Evolutionary conservation across 805 yeast species (phyloP), one percentile per base, ranked within the genome.

Genomic region (Wickerhamomyces silvicola): DNA sequence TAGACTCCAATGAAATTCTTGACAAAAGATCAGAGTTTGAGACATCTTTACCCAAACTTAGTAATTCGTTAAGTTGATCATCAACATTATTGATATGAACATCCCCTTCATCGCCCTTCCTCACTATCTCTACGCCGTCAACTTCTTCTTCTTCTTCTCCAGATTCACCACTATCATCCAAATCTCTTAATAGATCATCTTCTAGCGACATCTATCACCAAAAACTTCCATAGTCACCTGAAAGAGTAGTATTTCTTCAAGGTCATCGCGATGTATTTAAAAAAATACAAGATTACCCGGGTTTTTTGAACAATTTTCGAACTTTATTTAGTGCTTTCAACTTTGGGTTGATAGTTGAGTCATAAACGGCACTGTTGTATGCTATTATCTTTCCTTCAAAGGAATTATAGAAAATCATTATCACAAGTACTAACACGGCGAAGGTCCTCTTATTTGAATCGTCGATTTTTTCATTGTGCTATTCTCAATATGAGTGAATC

Each of bases 161-260:
- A 3, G 35, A 45, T 22, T 31, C 34, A 4, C 39, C 56, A 29
- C 43, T 41, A 24, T 55, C 62, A 18, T 60, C 66, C 22, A 62
- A 36, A 23, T 61, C 68, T 6, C 48, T 41, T 29, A 59, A 35
- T 24, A 59, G 40, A 21, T 55, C 56, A 12, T 48, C 42, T 1
- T 49, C 33, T 18, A 42, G 14, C 7, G 48, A 28, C 54, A 49
- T 49, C 5, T 9, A 18, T 12, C 10, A 10, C 18, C 16, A 7
- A 23, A 8, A 23, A 13, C n/a, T n/a, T 7, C 7, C 7, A 13
- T 23, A 8, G 16, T 12, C 16, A 23, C 11, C 12, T 22, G 7
- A 22, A 7, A 11, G 12, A 8, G 8, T 8, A 14, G 24, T 8
- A 22, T 6, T 6, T 7, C 24, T 24, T 14, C n/a, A n/a, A n/a